Base-by-base conservation (phyloP, 345 rosid genomes). In the Diplotaxis tenuifolia region DNA sequence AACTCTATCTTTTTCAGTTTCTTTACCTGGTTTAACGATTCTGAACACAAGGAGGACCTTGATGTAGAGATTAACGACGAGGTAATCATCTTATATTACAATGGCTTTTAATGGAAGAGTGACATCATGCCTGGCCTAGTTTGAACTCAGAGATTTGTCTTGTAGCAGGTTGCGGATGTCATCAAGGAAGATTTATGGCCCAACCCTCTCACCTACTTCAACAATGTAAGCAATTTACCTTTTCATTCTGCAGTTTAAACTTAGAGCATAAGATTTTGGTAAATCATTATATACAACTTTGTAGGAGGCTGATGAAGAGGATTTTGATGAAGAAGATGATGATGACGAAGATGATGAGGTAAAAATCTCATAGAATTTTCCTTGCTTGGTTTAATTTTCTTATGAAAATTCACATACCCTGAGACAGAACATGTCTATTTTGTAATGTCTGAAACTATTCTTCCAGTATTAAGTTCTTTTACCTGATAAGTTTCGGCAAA, bases 161-260 rank as follows among this genome's bases (percentile, higher is more conserved):
- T 65, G 36, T 73, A 84, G 83, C 96, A 91, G 97, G 74, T 94
- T 73, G 96, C 97, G 0, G 96, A 89, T 75, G 80, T 94, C 27
- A 92, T 94, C 75, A 94, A 94, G 86, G 99, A 89, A 80, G 97
- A 94, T 65, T 73, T 94, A 45, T 94, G 99, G 99, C 89, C 96
- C 63, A 91, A 92, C 87, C 97, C 98, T 71, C 88, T 91, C 62
- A 81, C 84, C 49, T 91, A 86, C 71, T 94, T 94, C 65, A 89
- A 85, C 84, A 88, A 78, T 83, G 97, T 94, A 85, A 82, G 42
- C 54, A 73, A 47, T 18, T 68, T 16, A 50, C 19, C 68, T 15
- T 34, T 60, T 49, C 61, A 11, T 61, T 71, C 58, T n/a, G 45
- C 47, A 8, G 0, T 40, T 20, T 34, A 6, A 40, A 15, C 20